phyloP scores from a whole-genome alignment of 345 rosid species.

The Stellera chamaejasme region DNA sequence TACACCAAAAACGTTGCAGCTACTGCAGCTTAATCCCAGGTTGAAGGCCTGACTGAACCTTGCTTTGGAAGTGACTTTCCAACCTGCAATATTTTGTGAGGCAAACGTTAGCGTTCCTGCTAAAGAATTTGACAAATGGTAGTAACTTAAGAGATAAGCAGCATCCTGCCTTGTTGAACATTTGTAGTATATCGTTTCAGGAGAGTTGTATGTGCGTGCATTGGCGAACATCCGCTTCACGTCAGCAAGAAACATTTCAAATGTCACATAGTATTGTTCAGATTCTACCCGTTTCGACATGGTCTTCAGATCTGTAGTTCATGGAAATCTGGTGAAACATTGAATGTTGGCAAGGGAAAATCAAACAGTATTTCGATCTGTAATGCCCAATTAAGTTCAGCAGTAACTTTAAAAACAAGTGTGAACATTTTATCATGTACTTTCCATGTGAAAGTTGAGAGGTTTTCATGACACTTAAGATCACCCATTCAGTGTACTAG shows the following conservation, averaged over 20 bases:
- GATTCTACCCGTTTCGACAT: conserved; percentile 90
- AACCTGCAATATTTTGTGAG: conserved; percentile 41
- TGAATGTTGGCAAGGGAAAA: not conserved
- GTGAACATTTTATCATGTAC: too few species aligned
- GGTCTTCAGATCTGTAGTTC: conserved; percentile 75
- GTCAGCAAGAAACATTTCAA: conserved; percentile 96
- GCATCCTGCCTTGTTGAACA: conserved; percentile 65
- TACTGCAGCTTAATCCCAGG: conserved; percentile 58
- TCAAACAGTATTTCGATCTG: too few species aligned
- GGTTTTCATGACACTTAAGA: too few species aligned
- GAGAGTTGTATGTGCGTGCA: conserved; percentile 86
- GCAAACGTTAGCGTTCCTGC: conserved; percentile 1
- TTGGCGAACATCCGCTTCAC: conserved; percentile 91
- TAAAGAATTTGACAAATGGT: not conserved
- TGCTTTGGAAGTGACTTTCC: conserved; percentile 70
- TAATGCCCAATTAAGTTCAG: too few species aligned
- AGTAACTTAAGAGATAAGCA: conserved; percentile 4
- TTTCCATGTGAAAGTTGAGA: too few species aligned
- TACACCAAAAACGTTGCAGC: conserved; percentile 3
- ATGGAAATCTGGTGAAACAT: conserved; percentile 5
- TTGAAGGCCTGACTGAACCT: conserved; percentile 81
- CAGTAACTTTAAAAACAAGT: too few species aligned
- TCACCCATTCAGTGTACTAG: too few species aligned
- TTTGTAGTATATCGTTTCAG: conserved; percentile 86
- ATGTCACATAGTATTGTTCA: conserved; percentile 84